Percentiles rank a stretch among this genome's conserved stretches.
Evolutionary conservation across 2,329 filamentous ascomycete species (phyloP).

Genomic region (Pseudocercospora cruenta): DNA sequence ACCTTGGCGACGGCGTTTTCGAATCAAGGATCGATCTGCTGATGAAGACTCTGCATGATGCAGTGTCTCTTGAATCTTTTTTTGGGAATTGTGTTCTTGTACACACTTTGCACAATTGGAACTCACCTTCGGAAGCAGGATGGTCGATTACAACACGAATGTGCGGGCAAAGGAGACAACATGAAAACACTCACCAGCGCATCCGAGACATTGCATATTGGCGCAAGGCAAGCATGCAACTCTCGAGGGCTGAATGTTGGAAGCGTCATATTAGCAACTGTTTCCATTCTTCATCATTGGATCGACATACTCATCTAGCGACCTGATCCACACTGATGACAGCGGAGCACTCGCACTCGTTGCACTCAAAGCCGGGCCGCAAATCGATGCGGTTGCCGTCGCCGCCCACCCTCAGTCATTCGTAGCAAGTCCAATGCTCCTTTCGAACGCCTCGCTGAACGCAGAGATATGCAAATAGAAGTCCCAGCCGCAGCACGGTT

Average conservation of each 20-base stretch:
- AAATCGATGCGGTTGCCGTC: background rate
- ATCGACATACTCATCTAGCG: conserved; percentile 16
- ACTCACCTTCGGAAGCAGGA: background rate
- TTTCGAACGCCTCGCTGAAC: conserved; percentile 20
- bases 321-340: conserved; percentile 2
- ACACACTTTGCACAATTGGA: background rate
- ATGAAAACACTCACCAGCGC: background rate
- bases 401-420: background rate
- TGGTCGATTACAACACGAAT: background rate
- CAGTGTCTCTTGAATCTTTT: background rate
- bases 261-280: background rate
- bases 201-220: background rate
- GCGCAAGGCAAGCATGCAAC: background rate
- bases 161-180: background rate
- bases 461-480: background rate
- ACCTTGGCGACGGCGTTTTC: background rate
- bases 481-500: conserved; percentile 5
- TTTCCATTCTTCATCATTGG: background rate
- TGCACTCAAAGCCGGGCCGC: background rate
- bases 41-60: background rate
- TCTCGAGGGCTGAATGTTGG: background rate
- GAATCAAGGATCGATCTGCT: background rate
- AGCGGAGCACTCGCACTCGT: background rate
- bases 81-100: background rate
- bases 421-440: background rate